phyloP scores from a whole-genome alignment of 2,329 filamentous ascomycete genomes.

The Fusarium praegraminearum region DNA sequence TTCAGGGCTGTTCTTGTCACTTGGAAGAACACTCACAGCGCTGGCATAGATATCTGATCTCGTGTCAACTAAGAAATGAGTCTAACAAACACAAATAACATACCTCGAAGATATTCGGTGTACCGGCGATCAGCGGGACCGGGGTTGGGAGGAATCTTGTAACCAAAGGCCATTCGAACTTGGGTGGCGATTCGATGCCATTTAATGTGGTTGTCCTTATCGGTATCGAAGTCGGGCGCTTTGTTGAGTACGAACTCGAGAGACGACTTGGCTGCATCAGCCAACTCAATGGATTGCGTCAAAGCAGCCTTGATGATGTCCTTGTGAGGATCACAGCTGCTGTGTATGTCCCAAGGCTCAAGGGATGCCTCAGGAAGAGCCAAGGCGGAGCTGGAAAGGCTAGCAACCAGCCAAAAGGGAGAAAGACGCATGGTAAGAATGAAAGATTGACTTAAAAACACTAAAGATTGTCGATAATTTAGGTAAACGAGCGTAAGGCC shows the following conservation, averaged over 20 bases:
- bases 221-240: background rate
- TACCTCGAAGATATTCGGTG: background rate
- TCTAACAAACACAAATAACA: too few relatives aligned
- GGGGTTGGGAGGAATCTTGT: background rate
- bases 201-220: background rate
- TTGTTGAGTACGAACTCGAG: background rate
- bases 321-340: slow-evolving; percentile 14
- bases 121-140: background rate
- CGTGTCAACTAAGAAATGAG: background rate
- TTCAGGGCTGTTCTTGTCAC: slow-evolving; percentile 2
- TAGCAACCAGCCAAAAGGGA: background rate
- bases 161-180: background rate
- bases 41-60: slow-evolving; percentile 1
- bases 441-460: slow-evolving; percentile 2
- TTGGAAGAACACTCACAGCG: slow-evolving; percentile 3
- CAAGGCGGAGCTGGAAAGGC: background rate
- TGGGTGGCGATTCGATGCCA: background rate
- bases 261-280: slow-evolving; percentile 8
- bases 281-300: slow-evolving; percentile 12
- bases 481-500: slow-evolving; percentile 8
- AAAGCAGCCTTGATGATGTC: slow-evolving; percentile 5
- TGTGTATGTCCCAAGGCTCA: slow-evolving; percentile 10
- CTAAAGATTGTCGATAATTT: background rate
- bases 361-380: slow-evolving; percentile 2
- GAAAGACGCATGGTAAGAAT: slow-evolving; percentile 1